Percentiles rank a stretch among this genome's conserved stretches.
Evolutionary conservation across 345 rosid genomes (phyloP).

Genomic region (Lepidium didymum): DNA sequence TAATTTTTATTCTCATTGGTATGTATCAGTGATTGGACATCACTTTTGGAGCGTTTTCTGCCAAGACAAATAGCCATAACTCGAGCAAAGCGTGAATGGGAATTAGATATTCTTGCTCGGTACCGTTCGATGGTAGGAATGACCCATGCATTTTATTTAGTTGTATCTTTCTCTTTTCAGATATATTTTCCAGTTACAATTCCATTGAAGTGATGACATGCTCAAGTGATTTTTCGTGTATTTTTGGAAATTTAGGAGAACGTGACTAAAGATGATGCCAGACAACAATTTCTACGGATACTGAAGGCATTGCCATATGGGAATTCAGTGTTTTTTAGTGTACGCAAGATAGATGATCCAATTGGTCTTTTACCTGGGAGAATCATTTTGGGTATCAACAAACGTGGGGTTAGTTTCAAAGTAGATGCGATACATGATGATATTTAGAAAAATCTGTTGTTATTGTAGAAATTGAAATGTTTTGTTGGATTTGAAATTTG

Average conservation of each 20-base stretch:
- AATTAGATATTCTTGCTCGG: slow-evolving; percentile 85
- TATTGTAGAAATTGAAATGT: background rate
- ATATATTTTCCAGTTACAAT: background rate
- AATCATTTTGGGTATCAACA: slow-evolving; percentile 88
- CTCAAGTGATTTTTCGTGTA: background rate
- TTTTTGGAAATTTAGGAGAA: slow-evolving; percentile 50
- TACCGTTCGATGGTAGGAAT: slow-evolving; percentile 70
- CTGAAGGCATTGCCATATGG: slow-evolving; percentile 84
- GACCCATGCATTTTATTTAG: background rate
- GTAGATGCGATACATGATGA: background rate
- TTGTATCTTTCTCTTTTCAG: background rate
- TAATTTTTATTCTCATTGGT: slow-evolving; percentile 10
- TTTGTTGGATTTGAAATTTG: slow-evolving; percentile 5
- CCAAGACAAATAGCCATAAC: slow-evolving; percentile 97
- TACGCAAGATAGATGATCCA: slow-evolving; percentile 97
- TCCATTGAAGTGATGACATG: background rate
- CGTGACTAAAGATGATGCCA: slow-evolving; percentile 89
- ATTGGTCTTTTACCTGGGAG: slow-evolving; percentile 94
- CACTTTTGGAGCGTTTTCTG: slow-evolving; percentile 80
- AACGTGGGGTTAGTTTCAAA: slow-evolving; percentile 76
- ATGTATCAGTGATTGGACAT: slow-evolving; percentile 72
- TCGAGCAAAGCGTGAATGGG: slow-evolving; percentile 95
- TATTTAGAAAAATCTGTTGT: background rate
- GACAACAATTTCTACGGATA: slow-evolving; percentile 86
- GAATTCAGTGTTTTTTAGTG: slow-evolving; percentile 85